A percentile compares a stretch with the other conserved stretches of the same genome.
Evolutionary conservation across 345 rosid species (phyloP).

Genomic region (Psidium guajava): DNA sequence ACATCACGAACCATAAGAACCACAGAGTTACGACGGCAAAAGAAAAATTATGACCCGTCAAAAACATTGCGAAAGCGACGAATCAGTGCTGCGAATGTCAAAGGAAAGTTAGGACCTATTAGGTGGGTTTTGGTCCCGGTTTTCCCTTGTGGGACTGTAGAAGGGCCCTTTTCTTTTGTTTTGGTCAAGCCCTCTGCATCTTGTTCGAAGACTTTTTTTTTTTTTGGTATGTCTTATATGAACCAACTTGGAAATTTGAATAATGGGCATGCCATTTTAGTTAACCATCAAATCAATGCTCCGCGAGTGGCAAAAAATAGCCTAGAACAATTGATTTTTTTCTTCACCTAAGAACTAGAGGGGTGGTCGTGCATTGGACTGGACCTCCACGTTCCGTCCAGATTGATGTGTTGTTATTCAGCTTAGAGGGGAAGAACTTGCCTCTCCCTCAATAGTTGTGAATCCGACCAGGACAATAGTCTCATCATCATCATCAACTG

Average conservation of each 20-base stretch:
- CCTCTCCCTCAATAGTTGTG: not conserved
- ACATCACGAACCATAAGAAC: not conserved
- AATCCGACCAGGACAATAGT: not conserved
- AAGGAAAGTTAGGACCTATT: not conserved
- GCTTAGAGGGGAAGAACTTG: not conserved
- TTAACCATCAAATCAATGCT: not conserved
- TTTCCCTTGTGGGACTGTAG: not conserved
- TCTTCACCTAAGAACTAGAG: not conserved
- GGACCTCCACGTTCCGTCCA: not conserved
- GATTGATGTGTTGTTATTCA: not conserved
- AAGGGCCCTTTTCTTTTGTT: not conserved
- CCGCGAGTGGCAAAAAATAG: not conserved
- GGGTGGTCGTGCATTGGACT: not conserved
- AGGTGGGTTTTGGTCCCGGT: not conserved
- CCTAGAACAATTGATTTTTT: not conserved
- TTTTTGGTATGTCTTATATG: not conserved
- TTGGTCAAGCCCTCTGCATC: not conserved
- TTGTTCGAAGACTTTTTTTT: not conserved
- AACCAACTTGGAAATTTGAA: not conserved
- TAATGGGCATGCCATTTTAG: not conserved
- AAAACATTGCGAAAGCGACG: not conserved
- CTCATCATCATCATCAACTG: not conserved
- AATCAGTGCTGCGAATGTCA: not conserved
- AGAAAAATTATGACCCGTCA: not conserved
- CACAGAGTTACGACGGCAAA: not conserved